Evolutionary conservation across 192 early-diverging fungal species (phyloP), one percentile per base, ranked within the genome.

Genomic region (Paraglomus occultum): DNA sequence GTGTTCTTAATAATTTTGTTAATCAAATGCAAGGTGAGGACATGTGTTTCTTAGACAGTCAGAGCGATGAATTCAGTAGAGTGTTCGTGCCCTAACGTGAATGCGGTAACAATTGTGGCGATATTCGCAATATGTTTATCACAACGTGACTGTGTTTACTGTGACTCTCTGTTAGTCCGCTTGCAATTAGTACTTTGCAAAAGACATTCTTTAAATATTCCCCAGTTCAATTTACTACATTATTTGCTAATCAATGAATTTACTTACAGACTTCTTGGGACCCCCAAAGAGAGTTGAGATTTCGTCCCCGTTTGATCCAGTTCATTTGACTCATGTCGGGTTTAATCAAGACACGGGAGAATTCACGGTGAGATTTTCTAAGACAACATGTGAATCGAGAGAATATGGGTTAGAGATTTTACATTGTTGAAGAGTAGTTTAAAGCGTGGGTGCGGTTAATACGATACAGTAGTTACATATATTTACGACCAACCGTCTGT

Each of bases 281-380:
- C 83, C 79, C 20, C 85, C 88, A 73, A 92, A 90, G 64, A 89
- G 91, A 70, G 85, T 89, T 72, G 91, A 97, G 76, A 94, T 99
- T 65, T 95, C 94, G 14, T 86, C 87, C 22, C 97, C 97, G 4
- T 99, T 93, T 80, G 97, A 97, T 74, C 91, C 97, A 15, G 90
- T 96, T 47, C 97, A 99, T 80, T 83, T 99, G 50, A 97, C 95
- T 20, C 97, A 99, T 76, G 97, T 98, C 52, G 97, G 97, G 7
- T 99, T 93, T 76, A 95, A 99, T 76, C 89, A 91, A 67, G 94
- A 94, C 60, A 96, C 94, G 45, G 95, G 95, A 47, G 95, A 99
- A 83, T 94, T 94, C 67, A 92, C 91, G 44, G 89, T 90, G 82
- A 69, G 84, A 82, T 48, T 20, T 51, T 59, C 31, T 31, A n/a